Percentiles rank a stretch among this genome's conserved stretches.
phyloP scores from a whole-genome alignment of 495 filamentous ascomycete genomes.

The Evansstolkia leycettana region DNA sequence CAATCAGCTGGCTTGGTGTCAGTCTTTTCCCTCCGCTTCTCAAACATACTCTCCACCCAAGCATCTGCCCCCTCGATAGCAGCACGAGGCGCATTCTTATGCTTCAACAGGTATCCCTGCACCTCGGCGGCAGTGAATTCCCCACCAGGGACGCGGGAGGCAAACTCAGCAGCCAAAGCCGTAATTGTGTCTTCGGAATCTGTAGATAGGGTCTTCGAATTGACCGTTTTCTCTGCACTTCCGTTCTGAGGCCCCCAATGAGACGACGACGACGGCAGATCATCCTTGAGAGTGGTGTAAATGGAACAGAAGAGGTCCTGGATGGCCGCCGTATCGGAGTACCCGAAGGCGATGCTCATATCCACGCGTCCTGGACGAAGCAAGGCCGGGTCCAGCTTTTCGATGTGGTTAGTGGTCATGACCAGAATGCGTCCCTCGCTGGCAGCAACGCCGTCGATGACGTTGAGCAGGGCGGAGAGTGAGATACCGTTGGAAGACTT shows the following conservation, averaged over 20 bases:
- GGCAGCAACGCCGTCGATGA: constrained; percentile 68
- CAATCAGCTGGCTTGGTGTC: not conserved
- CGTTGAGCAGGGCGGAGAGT: constrained; percentile 66
- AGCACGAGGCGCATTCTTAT: constrained; percentile 49
- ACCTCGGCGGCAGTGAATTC: constrained; percentile 68
- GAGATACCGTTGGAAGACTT: constrained; percentile 30
- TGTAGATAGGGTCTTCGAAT: not conserved
- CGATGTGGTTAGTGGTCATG: constrained; percentile 75
- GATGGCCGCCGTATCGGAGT: constrained; percentile 50
- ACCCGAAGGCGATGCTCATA: constrained; percentile 56
- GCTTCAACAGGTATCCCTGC: constrained; percentile 59
- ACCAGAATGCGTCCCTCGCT: constrained; percentile 68
- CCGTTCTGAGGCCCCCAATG: not conserved
- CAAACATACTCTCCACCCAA: constrained; percentile 46
- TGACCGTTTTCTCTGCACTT: not conserved
- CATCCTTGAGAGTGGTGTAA: constrained; percentile 35
- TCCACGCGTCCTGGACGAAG: constrained; percentile 71
- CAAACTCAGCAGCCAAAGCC: constrained; percentile 43
- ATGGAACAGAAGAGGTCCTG: constrained; percentile 59
- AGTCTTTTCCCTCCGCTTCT: constrained; percentile 27
- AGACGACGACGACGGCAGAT: constrained; percentile 6
- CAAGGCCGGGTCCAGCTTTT: constrained; percentile 64
- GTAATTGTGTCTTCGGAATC: not conserved
- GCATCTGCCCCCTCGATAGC: constrained; percentile 42
- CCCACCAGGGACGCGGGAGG: constrained; percentile 43